Percentiles rank a stretch among this genome's conserved stretches.
Evolutionary conservation across 1,139 yeast species (phyloP).

Genomic region (Starmera stellimalicola): DNA sequence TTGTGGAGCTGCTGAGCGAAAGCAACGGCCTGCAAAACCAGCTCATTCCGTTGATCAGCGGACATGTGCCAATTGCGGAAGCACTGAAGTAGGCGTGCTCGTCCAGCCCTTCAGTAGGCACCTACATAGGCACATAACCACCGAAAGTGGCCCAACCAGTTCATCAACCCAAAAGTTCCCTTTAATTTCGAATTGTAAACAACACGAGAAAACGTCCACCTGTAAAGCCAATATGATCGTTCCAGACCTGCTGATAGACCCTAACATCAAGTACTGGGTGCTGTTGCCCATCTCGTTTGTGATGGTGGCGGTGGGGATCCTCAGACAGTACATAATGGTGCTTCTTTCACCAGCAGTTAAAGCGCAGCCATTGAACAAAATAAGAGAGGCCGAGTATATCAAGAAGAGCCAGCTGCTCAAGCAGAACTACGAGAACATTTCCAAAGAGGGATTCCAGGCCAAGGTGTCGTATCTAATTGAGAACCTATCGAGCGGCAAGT

Average conservation of each 20-base stretch:
- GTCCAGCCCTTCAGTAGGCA: too few relatives aligned
- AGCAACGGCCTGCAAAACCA: not conserved
- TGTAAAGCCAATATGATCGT: conserved; percentile 9
- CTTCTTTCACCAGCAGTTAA: conserved; percentile 52
- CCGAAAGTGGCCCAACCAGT: too few relatives aligned
- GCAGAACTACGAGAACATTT: conserved; percentile 36
- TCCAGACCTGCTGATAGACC: conserved; percentile 64
- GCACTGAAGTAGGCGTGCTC: not conserved
- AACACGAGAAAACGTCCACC: not conserved
- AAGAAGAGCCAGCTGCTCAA: conserved; percentile 47
- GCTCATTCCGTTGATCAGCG: not conserved
- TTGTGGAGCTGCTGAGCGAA: not conserved
- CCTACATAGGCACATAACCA: too few relatives aligned
- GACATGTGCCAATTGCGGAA: not conserved
- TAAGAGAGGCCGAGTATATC: conserved; percentile 53
- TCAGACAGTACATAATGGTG: conserved; percentile 60
- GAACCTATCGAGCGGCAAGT: conserved; percentile 43
- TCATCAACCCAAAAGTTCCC: too few relatives aligned
- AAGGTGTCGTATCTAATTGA: conserved; percentile 37
- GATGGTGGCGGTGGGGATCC: conserved; percentile 83
- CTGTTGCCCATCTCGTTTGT: conserved; percentile 80
- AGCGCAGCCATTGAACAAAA: conserved; percentile 37
- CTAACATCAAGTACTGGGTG: conserved; percentile 83
- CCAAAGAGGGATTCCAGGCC: conserved; percentile 35
- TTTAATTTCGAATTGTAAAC: too few relatives aligned